Base-by-base conservation (phyloP, 1,139 yeast species). In the Geotrichum europaeum region DNA sequence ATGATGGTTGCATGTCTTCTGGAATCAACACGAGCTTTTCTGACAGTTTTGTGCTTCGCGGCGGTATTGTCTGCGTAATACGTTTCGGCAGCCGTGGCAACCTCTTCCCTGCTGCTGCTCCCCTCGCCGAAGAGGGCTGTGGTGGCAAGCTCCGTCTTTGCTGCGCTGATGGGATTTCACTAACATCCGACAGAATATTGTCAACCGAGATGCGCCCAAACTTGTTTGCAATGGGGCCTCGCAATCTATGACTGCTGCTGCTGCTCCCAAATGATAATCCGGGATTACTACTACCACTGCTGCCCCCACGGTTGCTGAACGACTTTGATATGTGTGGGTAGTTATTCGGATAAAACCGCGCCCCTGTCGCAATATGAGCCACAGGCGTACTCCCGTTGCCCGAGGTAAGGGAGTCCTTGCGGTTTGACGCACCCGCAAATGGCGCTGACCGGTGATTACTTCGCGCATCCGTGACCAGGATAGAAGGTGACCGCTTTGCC, bases 401-500 rank as follows among this genome's bases (percentile, higher is more conserved):
- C 6, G 43, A n/a, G 18, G 43, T 15, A 5, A 36, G 43, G 3
- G 52, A 22, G 50, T 24, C 36, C 47, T 62, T 34, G 13, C 59
- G 55, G 49, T 59, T 59, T 7, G 62, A 60, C n/a, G 62, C 62
- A 4, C 62, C 62, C 5, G 62, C 97, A 80, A 91, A 91, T 3
- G 97, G 97, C 0, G 97, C 97, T 61, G 89, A 76, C 20, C 84
- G 77, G 12, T 87, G 80, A 58, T 83, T 80, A 58, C 84, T 82
- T 65, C 98, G 79, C 3, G 88, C 84, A 75, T 92, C 98, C 0
- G 97, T 92, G 49, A 92, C 98, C 60, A 92, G 78, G 70, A 92
- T 92, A 0, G 97, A 89, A 6, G 98, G 97, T 32, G 97, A 88
- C 67, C 97, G 76, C 68, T 88, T 88, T n/a, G 95, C 91, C 2